Conservation (phyloP, 352 stramenopile species). For the Halophytophthora polymorphica region DNA sequence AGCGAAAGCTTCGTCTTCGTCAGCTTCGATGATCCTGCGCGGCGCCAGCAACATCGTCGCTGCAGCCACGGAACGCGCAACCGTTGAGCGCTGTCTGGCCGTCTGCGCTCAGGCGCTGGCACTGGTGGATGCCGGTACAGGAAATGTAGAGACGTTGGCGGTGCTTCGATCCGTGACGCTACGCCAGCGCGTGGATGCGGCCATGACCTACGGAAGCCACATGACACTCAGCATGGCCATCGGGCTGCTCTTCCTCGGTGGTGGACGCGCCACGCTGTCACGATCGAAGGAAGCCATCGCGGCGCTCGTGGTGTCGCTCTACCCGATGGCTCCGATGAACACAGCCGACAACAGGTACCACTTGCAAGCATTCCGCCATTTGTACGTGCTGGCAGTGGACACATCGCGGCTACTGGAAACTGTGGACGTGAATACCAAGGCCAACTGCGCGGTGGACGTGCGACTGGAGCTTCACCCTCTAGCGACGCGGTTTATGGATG, state of each 20-base stretch:
- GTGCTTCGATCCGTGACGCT: slow-evolving; percentile 88
- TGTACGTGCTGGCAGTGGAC: slow-evolving; percentile 89
- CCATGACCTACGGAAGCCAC: slow-evolving; percentile 94
- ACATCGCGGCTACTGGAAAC: slow-evolving; percentile 66
- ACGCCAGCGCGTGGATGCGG: slow-evolving; percentile 67
- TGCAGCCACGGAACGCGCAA: slow-evolving; percentile 72
- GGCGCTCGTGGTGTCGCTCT: slow-evolving; percentile 93
- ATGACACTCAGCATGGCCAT: slow-evolving; percentile 94
- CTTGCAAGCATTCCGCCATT: slow-evolving; percentile 86
- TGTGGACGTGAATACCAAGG: slow-evolving; percentile 62
- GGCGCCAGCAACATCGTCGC: slow-evolving; percentile 47
- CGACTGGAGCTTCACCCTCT: slow-evolving; percentile 32
- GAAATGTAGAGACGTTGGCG: slow-evolving; percentile 91
- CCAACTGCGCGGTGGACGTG: slow-evolving; percentile 44
- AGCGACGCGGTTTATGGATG: not conserved
- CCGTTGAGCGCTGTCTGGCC: slow-evolving; percentile 93
- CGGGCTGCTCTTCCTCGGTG: slow-evolving; percentile 95
- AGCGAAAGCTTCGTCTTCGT: slow-evolving; percentile 31
- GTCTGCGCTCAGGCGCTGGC: slow-evolving; percentile 90
- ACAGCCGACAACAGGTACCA: slow-evolving; percentile 94
- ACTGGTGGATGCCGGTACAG: slow-evolving; percentile 95
- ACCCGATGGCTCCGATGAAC: slow-evolving; percentile 90
- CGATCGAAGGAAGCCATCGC: slow-evolving; percentile 89
- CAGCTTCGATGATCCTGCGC: slow-evolving; percentile 24
- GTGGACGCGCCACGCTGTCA: slow-evolving; percentile 92